Percentiles rank a stretch among this genome's conserved stretches.
These are phyloP conservation scores for Cordyceps fumosorosea DNA, from an alignment of 2,329 filamentous ascomycete species.

Conservation along the genomic window DNA sequence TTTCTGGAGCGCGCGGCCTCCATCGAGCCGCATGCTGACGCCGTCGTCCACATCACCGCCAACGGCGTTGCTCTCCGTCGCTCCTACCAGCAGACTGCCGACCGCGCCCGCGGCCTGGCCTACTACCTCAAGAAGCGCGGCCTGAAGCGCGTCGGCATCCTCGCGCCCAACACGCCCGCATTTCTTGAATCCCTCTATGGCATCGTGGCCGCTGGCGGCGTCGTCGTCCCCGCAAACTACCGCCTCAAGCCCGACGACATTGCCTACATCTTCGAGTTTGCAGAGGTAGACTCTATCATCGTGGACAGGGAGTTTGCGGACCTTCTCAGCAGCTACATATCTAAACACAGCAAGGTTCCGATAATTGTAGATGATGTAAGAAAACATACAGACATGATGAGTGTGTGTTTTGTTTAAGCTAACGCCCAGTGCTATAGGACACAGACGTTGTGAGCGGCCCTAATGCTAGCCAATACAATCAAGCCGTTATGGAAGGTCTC, in stretches of 20 bases:
- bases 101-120: conserved; percentile 78
- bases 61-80: conserved; percentile 69
- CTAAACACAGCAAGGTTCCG: conserved; percentile 54
- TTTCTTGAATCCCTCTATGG: conserved; percentile 90
- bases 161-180: conserved; percentile 88
- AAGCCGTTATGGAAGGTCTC: conserved; percentile 75
- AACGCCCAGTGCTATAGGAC: conserved; percentile 46
- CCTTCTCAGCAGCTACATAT: conserved; percentile 61
- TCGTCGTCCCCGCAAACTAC: conserved; percentile 63
- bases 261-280: conserved; percentile 81
- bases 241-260: conserved; percentile 77
- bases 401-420: not conserved
- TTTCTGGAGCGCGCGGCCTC: conserved; percentile 80
- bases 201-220: conserved; percentile 71
- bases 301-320: conserved; percentile 73
- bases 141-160: conserved; percentile 72
- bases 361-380: conserved; percentile 65
- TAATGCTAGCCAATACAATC: conserved; percentile 72
- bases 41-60: conserved; percentile 78
- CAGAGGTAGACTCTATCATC: conserved; percentile 80
- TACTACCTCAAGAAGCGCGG: conserved; percentile 76
- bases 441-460: conserved; percentile 71
- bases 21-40: conserved; percentile 80
- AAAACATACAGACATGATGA: not conserved
- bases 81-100: conserved; percentile 74